These are phyloP conservation scores for Euryodendron excelsum DNA, from an alignment of 148 eudicot species.

Conservation along the genomic window DNA sequence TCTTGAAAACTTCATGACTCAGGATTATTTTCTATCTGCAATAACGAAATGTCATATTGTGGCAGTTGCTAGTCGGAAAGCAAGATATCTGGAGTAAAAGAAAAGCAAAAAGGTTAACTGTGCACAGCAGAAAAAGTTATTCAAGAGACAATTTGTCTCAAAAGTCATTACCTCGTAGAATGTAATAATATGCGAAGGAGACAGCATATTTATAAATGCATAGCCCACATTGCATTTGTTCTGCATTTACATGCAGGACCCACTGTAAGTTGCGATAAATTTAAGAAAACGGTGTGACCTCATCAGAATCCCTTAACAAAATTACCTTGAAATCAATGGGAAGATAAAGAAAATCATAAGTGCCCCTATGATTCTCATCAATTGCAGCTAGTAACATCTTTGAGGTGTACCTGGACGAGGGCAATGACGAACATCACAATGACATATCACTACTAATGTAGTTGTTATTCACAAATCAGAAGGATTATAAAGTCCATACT, in stretches of 20 bases:
- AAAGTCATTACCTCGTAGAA: conserved; percentile 84
- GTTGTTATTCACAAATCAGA: not conserved
- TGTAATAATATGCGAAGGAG: conserved; percentile 72
- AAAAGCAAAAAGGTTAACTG: too few species aligned
- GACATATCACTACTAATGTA: not conserved
- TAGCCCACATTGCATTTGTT: conserved; percentile 97
- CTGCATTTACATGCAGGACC: conserved; percentile 43
- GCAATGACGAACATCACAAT: not conserved
- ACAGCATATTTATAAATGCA: conserved; percentile 91
- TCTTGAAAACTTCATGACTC: not conserved
- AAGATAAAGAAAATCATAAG: conserved; percentile 87
- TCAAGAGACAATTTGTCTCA: not conserved
- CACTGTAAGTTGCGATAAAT: not conserved
- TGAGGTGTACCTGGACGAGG: conserved; percentile 77
- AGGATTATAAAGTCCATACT: conserved; percentile 11
- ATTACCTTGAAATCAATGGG: conserved; percentile 94
- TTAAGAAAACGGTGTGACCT: not conserved
- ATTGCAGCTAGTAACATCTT: conserved; percentile 90
- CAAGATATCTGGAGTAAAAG: not conserved
- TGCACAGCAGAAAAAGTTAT: too few species aligned
- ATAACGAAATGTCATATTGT: too few species aligned
- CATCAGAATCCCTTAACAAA: not conserved
- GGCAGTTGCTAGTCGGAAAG: too few species aligned
- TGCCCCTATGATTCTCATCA: conserved; percentile 77
- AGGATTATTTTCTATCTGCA: not conserved